Evolutionary conservation across 176 grass and related monocot species (phyloP).

Genomic region (Oryza officinalis): DNA sequence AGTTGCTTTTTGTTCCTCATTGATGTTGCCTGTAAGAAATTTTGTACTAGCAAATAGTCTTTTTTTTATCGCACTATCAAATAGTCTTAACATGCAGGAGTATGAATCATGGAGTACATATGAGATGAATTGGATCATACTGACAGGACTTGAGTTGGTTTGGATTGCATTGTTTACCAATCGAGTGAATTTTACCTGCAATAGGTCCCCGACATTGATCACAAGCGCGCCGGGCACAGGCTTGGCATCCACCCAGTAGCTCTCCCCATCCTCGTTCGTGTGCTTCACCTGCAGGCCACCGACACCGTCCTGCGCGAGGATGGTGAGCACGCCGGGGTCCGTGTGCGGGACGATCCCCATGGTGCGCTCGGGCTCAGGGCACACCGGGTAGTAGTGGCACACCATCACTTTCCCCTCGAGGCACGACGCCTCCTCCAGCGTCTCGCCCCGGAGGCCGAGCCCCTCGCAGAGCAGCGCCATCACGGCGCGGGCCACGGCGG

Average conservation of each 20-base stretch:
- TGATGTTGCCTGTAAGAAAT: not conserved
- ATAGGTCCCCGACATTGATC: conserved; percentile 81
- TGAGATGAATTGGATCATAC: not conserved
- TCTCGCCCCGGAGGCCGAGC: conserved; percentile 35
- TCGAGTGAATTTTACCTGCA: conserved; percentile 54
- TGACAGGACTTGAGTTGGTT: not conserved
- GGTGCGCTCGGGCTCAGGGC: conserved; percentile 81
- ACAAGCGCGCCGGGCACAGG: conserved; percentile 74
- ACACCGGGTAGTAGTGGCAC: conserved; percentile 91
- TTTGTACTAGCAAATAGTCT: not conserved
- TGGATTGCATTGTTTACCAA: not conserved
- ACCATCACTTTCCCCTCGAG: conserved; percentile 62
- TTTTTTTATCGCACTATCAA: no score
- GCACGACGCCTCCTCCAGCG: conserved; percentile 48
- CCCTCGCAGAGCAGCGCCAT: conserved; percentile 62
- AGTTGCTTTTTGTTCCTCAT: not conserved
- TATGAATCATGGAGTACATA: not conserved
- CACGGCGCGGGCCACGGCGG: conserved; percentile 40
- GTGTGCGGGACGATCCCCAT: conserved; percentile 72
- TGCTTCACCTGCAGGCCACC: conserved; percentile 87
- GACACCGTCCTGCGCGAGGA: conserved; percentile 61
- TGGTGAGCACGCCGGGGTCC: conserved; percentile 69
- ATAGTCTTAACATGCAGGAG: not conserved
- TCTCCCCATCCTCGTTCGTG: conserved; percentile 39
- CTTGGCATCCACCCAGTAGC: conserved; percentile 65